Evolutionary conservation across 2,329 filamentous ascomycete species (phyloP).

Genomic region (Acarospora socialis): DNA sequence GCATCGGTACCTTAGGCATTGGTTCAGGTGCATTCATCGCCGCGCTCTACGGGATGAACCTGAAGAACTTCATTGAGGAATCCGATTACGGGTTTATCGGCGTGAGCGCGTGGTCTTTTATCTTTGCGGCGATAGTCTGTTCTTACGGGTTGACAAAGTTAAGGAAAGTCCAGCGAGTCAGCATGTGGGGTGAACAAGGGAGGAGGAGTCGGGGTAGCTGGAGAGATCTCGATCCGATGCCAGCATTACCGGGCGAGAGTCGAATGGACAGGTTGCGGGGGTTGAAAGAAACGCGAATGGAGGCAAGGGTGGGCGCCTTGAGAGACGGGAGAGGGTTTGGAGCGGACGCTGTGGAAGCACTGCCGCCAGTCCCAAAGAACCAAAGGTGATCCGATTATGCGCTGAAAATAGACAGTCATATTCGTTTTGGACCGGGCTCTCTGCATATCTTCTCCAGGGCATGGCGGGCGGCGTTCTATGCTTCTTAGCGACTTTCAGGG

Average conservation of each 20-base stretch:
- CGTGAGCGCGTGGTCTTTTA: slow-evolving; percentile 55
- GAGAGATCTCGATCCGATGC: slow-evolving; percentile 7
- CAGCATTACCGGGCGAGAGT: slow-evolving; percentile 7
- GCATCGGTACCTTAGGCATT: slow-evolving; percentile 85
- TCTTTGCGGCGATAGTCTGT: slow-evolving; percentile 64
- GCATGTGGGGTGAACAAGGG: slow-evolving; percentile 55
- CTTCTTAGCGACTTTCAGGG: no score
- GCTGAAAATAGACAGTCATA: no score
- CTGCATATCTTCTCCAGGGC: no score
- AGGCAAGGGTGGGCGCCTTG: background rate
- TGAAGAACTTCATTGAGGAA: slow-evolving; percentile 97
- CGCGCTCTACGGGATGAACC: slow-evolving; percentile 99
- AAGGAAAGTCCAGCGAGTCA: slow-evolving; percentile 71
- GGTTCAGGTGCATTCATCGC: slow-evolving; percentile 90
- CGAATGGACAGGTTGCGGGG: slow-evolving; percentile 9
- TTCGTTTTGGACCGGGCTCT: no score
- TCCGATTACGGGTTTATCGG: slow-evolving; percentile 71
- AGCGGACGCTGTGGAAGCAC: background rate
- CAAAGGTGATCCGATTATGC: no score
- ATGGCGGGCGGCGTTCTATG: no score
- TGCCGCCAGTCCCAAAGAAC: slow-evolving; percentile 1
- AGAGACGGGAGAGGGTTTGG: no score
- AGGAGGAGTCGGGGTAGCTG: slow-evolving; percentile 9
- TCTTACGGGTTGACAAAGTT: slow-evolving; percentile 73
- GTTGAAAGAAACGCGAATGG: background rate